phyloP scores from a whole-genome alignment of 805 yeast species.

The Kluyveromyces nonfermentans region DNA sequence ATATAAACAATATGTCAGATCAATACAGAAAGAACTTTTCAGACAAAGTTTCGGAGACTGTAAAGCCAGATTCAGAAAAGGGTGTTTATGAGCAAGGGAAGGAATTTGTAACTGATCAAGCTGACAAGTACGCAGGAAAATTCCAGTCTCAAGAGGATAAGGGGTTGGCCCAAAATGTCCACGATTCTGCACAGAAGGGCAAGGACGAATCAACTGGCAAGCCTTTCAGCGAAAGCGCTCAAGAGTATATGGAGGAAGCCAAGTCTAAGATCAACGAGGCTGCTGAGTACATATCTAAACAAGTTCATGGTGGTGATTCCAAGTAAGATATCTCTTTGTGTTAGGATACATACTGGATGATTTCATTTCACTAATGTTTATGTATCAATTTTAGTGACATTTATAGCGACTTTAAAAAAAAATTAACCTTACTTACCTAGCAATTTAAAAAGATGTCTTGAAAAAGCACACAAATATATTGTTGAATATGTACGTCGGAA shows the following conservation, averaged over 20 bases:
- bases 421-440: no score
- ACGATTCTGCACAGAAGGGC: constrained; percentile 52
- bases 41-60: constrained; percentile 56
- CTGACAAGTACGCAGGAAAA: constrained; percentile 52
- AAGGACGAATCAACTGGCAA: constrained; percentile 41
- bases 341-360: no score
- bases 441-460: no score
- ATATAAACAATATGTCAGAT: constrained; percentile 33
- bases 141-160: constrained; percentile 59
- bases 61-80: constrained; percentile 68
- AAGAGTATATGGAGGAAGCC: constrained; percentile 48
- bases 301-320: constrained; percentile 49
- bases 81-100: constrained; percentile 53
- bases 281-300: constrained; percentile 38
- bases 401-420: no score
- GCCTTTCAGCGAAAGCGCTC: constrained; percentile 45
- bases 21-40: constrained; percentile 68
- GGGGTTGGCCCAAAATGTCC: constrained; percentile 57
- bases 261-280: constrained; percentile 40
- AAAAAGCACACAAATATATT: no score
- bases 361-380: no score
- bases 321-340: neutral
- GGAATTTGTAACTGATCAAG: constrained; percentile 58
- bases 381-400: no score
- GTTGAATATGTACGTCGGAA: neutral